Conservation (phyloP, 192 early-diverging fungal species). For the Entophlyctis luteolus region DNA sequence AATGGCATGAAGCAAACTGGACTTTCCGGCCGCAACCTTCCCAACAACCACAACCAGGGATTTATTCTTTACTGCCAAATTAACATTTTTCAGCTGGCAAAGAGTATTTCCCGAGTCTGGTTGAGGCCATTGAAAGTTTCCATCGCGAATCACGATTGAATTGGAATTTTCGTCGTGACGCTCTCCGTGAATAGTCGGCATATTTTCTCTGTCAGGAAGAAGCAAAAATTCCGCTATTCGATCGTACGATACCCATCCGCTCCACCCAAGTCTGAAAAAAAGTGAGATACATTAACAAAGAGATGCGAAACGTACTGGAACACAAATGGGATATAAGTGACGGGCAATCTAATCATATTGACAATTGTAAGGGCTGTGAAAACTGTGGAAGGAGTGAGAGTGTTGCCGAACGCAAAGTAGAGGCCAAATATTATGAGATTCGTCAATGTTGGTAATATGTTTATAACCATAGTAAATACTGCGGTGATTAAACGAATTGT, state of each 20-base stretch:
- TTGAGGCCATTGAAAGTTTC: slow-evolving; percentile 54
- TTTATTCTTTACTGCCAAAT: slow-evolving; percentile 42
- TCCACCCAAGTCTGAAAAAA: slow-evolving; percentile 22
- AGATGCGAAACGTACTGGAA: slow-evolving; percentile 1
- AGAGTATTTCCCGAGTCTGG: background rate
- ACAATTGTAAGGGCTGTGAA: slow-evolving; percentile 50
- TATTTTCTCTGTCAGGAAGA: slow-evolving; percentile 57
- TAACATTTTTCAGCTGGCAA: slow-evolving; percentile 34
- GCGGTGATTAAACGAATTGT: slow-evolving; percentile 61
- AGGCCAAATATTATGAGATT: slow-evolving; percentile 28
- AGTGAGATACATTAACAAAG: background rate
- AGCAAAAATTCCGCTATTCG: slow-evolving; percentile 50
- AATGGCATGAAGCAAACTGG: slow-evolving; percentile 69
- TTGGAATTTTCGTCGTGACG: slow-evolving; percentile 32
- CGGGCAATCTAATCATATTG: slow-evolving; percentile 53
- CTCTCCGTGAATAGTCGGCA: slow-evolving; percentile 32
- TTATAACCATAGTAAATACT: slow-evolving; percentile 50
- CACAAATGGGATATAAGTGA: slow-evolving; percentile 24
- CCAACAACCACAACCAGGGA: slow-evolving; percentile 76
- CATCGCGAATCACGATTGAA: slow-evolving; percentile 56
- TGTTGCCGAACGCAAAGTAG: slow-evolving; percentile 17
- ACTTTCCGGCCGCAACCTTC: slow-evolving; percentile 71
- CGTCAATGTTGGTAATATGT: slow-evolving; percentile 26
- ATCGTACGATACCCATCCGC: slow-evolving; percentile 36
- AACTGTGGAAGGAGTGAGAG: slow-evolving; percentile 31